A percentile compares a stretch with the other conserved stretches of the same genome.
Evolutionary conservation across 192 early-diverging fungal species (phyloP).

Genomic region (Thamnidium elegans): DNA sequence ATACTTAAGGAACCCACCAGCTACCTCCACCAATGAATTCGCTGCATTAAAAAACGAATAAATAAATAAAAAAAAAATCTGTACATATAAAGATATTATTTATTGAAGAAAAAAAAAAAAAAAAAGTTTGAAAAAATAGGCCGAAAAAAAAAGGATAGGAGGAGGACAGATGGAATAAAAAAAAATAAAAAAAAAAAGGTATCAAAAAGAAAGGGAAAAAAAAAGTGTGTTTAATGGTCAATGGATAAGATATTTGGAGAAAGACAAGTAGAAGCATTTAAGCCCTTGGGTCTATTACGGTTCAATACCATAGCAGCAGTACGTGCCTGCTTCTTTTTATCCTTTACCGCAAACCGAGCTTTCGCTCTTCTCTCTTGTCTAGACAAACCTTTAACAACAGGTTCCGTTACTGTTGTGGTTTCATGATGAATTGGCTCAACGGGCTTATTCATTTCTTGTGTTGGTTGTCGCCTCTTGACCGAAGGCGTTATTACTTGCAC

Average conservation of each 20-base stretch:
- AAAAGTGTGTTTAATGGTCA: no score
- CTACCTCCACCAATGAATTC: constrained; percentile 3
- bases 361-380: constrained; percentile 16
- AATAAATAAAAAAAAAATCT: no score
- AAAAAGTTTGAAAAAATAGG: not conserved
- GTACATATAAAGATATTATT: no score
- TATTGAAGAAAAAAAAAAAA: not conserved
- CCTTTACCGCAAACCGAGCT: constrained; percentile 6
- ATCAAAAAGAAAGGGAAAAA: no score
- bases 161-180: not conserved
- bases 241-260: no score
- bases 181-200: no score
- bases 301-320: not conserved
- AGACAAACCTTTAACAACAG: constrained; percentile 1
- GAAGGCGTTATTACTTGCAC: constrained; percentile 4
- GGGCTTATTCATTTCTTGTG: not conserved
- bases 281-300: no score
- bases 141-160: not conserved
- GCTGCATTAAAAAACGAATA: no score
- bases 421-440: not conserved
- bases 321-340: constrained; percentile 8
- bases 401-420: not conserved
- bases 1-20: constrained; percentile 46
- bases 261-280: no score
- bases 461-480: constrained; percentile 3